Evolutionary conservation across 257 asterid species (phyloP), one percentile per base, ranked within the genome.

Genomic region (Fraxinus anomala): DNA sequence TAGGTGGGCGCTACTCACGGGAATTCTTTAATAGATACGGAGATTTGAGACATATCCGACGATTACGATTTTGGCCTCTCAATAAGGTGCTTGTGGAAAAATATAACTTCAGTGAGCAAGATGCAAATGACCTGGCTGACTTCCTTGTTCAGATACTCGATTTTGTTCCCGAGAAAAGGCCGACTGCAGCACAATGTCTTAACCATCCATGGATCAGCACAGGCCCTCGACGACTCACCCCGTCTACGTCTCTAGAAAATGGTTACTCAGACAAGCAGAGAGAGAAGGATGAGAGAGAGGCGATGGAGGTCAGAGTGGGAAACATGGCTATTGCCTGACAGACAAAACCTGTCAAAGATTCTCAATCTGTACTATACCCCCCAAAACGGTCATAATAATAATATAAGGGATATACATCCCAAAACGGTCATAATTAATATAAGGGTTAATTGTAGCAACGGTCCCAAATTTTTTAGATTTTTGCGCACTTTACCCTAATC

Each of bases 1-100:
- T 93, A 80, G 92, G 98, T 51, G 99, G 99, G 76, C 96, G 98
- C 40, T 91, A 92, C 86, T 92, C 98, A 2, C 92, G 97, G 37
- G 98, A 96, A 16, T 90, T 92, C 82, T 96, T 96, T 74, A 91
- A 96, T 78, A 88, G 97, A 82, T 89, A 85, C 73, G 99, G 99
- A 76, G 99, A 96, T 79, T 78, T 96, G 75, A 86, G 97, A 85
- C 97, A 91, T 73, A 96, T 96, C 66, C 91, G 94, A 31, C 88
- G 97, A 76, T 84, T 96, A 78, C 82, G 93, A 56, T 89, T 89
- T 80, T 93, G 99, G 99, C 95, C 98, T 34, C 87, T 93, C 24
- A 85, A 17, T 49, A 93, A 91, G 86, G 97, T 96, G 82, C 92
- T 96, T 21, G 76, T 75, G 87, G 97, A 96, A 73, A 92, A 89